Base-by-base conservation (phyloP, 495 filamentous ascomycete genomes). In the Hyaloscypha bicolor region DNA sequence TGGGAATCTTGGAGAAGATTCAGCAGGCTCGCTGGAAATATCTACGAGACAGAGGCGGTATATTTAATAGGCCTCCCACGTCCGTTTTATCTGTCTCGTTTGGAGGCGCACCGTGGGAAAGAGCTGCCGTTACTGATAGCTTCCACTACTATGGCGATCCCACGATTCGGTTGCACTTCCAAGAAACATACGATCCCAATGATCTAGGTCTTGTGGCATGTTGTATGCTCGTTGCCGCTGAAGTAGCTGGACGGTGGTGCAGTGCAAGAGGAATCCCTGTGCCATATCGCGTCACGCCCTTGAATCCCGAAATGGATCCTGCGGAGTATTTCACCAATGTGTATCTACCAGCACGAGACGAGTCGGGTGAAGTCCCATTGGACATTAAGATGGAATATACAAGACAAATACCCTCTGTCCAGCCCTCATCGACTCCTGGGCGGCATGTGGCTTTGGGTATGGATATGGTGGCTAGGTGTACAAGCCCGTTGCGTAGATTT, bases 401-500 rank as follows among this genome's bases (percentile, higher is more conserved):
- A 31, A 62, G 72, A 21, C 77, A 86, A 11, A 59, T 84, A 30
- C 92, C 91, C 5, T 73, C 74, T 62, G 80, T 79, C 56, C 76
- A 80, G 58, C 82, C 83, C 14, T 85, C 79, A 64, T 80, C 79
- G 42, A 75, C 69, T 5, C 84, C 88, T 0, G 76, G 85, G 52
- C 83, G 79, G 21, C 85, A 91, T 71, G 77, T 80, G 35, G 74
- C 82, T 9, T 77, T 97, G 22, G 93, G 91, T 14, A 69, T 90
- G 2, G 78, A 88, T 55, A 79, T 86, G 45, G 97, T 97, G 74
- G 79, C 87, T 67, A 95, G 92, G 72, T 86, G 87, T 48, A 98
- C 95, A 2, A 93, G 89, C 69, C 95, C 95, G 3, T 81, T 99
- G 9, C 91, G 95, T 21, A 85, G 95, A 33, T 97, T 89, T 77